Evolutionary conservation across 768 basidiomycete species (phyloP), one percentile per base, ranked within the genome.

Genomic region (Kwoniella heveanensis): DNA sequence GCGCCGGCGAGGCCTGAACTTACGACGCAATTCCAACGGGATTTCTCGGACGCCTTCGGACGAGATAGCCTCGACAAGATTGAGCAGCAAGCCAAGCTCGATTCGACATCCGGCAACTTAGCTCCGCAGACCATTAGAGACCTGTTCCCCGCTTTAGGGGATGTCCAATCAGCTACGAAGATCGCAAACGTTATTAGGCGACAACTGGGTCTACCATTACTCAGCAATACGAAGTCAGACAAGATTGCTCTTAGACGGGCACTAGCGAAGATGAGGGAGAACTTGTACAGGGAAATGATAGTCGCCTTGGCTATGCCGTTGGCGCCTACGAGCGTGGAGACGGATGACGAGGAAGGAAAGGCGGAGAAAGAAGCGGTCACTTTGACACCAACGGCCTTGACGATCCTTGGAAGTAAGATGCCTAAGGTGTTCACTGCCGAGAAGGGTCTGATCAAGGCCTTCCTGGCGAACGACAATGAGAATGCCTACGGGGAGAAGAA

Each of bases 161-260:
- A 69, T 49, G 51, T 53, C 9, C 29, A 47, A 29, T 50, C 55
- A 4, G 68, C 68, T 19, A 25, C 71, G 8, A 27, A 36, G 44
- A 46, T 71, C 36, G 66, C 66, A 48, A 76, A 76, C 50, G 53
- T 57, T 29, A 21, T 76, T 47, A 57, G 74, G 29, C 36, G 54
- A 47, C 60, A 65, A 21, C 39, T 70, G 19, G 70, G 61, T 24
- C 51, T 73, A 25, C 67, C 71, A 17, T 15, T 25, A 8, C 44
- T 71, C 17, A 52, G 37, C 9, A 30, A 36, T 19, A 26, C 48
- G 25, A 66, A 58, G 37, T 22, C 59, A 17, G 62, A 74, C 30
- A 57, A 61, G 26, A 58, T 68, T 8, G 65, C 56, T 5, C 47
- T 76, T 4, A 44, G 59, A 1, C 56, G 65, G 44, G 53, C 64